Conservation (phyloP, 78 protist genomes). For the Blattamonas nauphoetae region DNA sequence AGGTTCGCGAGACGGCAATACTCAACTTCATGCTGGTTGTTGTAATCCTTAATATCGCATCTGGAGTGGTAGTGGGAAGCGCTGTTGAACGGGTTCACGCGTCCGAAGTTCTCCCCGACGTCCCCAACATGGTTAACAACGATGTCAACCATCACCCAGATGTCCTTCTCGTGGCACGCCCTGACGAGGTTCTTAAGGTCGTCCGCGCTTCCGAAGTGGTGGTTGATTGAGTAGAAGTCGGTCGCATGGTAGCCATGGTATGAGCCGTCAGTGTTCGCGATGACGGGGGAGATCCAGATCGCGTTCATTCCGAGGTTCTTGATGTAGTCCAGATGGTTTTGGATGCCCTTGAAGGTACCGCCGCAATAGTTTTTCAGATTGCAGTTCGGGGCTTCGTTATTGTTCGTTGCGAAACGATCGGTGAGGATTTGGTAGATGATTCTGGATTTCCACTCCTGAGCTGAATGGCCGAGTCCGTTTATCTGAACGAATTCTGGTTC, state of each 20-base stretch:
- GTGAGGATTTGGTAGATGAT: constrained; percentile 30
- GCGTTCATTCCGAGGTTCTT: no score
- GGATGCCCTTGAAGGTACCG: constrained; percentile 23
- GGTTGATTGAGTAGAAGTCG: constrained; percentile 22
- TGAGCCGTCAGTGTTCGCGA: no score
- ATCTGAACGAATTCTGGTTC: no score
- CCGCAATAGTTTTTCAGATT: constrained; percentile 22
- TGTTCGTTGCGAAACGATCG: constrained; percentile 29
- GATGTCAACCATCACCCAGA: constrained; percentile 34
- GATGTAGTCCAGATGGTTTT: constrained; percentile 15
- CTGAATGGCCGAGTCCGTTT: no score
- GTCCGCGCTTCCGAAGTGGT: constrained; percentile 28
- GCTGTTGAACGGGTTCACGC: not conserved
- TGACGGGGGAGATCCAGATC: no score
- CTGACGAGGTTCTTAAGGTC: constrained; percentile 16
- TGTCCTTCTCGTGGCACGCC: constrained; percentile 11
- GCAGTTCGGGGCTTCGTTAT: not conserved
- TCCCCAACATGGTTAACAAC: constrained; percentile 22
- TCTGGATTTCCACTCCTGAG: constrained; percentile 20
- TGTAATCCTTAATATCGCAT: constrained; percentile 6
- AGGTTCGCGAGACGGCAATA: constrained; percentile 20
- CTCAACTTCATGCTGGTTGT: constrained; percentile 9
- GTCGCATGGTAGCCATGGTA: no score
- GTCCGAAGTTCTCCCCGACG: not conserved
- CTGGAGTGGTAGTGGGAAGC: not conserved